phyloP scores from a whole-genome alignment of 1,284 basidiomycete genomes.

The Heterobasidion irregulare region DNA sequence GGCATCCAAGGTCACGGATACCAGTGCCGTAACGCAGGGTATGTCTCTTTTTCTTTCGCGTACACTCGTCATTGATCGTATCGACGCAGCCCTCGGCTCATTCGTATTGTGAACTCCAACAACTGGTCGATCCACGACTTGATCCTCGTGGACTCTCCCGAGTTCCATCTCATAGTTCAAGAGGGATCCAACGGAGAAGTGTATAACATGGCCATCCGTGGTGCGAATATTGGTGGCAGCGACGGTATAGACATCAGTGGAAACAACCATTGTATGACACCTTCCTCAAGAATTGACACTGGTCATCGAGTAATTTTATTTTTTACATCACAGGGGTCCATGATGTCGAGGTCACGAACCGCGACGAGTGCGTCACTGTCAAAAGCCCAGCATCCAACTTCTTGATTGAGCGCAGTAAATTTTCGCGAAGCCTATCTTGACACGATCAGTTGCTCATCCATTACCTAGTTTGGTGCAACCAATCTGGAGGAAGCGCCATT shows the following conservation, averaged over 20 bases:
- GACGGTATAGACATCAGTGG: constrained; percentile 29
- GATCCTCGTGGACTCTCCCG: constrained; percentile 28
- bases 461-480: constrained; percentile 27
- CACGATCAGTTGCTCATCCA: not conserved
- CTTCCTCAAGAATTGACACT: not conserved
- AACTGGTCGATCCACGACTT: constrained; percentile 28
- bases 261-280: constrained; percentile 12
- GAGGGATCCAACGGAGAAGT: constrained; percentile 24
- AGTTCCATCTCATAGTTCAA: constrained; percentile 27
- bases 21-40: constrained; percentile 22
- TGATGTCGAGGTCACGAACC: constrained; percentile 28
- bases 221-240: constrained; percentile 25
- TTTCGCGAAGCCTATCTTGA: not conserved
- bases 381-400: constrained; percentile 26
- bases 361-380: constrained; percentile 29
- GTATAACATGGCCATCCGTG: constrained; percentile 28
- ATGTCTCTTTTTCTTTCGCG: constrained; percentile 11
- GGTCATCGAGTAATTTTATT: not conserved
- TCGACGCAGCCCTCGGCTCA: constrained; percentile 19
- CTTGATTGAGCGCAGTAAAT: constrained; percentile 21
- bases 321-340: constrained; percentile 20
- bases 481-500: constrained; percentile 26
- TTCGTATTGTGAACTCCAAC: constrained; percentile 23
- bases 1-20: constrained; percentile 26
- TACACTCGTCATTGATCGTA: not conserved